A percentile compares a stretch with the other conserved stretches of the same genome.
Conservation (phyloP, 495 filamentous ascomycete species). For the Neurospora sp. region DNA sequence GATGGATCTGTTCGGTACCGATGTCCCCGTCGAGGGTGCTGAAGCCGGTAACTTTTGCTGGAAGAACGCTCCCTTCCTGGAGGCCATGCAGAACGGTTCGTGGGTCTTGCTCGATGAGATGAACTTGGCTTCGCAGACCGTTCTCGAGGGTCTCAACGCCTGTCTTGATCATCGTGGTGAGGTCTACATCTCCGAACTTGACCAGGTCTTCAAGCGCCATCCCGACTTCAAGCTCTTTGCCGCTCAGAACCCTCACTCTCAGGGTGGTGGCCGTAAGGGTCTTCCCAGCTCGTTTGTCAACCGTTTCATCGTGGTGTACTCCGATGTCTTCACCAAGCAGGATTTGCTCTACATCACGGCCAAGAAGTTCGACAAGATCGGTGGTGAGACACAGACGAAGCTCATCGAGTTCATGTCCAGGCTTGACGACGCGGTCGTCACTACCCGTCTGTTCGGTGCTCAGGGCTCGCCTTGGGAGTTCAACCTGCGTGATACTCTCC, state of each 20-base stretch:
- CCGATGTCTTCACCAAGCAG: slow-evolving; percentile 70
- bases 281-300: slow-evolving; percentile 94
- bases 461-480: slow-evolving; percentile 93
- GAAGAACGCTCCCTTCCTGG: slow-evolving; percentile 90
- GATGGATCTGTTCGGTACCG: slow-evolving; percentile 94
- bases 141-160: slow-evolving; percentile 93
- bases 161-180: slow-evolving; percentile 96
- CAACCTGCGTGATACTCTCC: slow-evolving; percentile 82
- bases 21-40: slow-evolving; percentile 86
- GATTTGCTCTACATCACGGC: slow-evolving; percentile 76
- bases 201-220: slow-evolving; percentile 84
- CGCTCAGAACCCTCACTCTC: slow-evolving; percentile 94
- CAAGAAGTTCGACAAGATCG: slow-evolving; percentile 58
- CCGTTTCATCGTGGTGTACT: slow-evolving; percentile 94
- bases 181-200: slow-evolving; percentile 88
- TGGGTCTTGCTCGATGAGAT: slow-evolving; percentile 98
- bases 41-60: slow-evolving; percentile 82
- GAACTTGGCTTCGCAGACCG: slow-evolving; percentile 95
- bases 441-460: slow-evolving; percentile 57
- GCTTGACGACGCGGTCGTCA: slow-evolving; percentile 59
- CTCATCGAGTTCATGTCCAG: slow-evolving; percentile 73
- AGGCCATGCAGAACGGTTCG: slow-evolving; percentile 88
- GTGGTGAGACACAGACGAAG: slow-evolving; percentile 42
- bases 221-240: slow-evolving; percentile 87
- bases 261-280: slow-evolving; percentile 92